Conservation (phyloP, 148 eudicot species). For the Camellia lanceoleosa region DNA sequence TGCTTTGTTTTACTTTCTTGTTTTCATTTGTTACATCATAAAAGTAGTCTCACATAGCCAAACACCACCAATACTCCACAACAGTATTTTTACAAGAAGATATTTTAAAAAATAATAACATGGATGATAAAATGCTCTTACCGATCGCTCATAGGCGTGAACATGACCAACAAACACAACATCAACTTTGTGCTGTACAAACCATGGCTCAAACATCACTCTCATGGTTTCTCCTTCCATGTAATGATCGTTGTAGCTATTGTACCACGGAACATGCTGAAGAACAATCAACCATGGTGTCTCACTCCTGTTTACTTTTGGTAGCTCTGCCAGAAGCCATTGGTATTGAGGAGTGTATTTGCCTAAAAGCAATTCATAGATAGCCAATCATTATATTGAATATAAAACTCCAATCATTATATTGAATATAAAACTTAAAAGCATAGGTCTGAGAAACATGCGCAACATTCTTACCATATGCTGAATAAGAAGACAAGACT, state of each 20-base stretch:
- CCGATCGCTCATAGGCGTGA: slow-evolving; percentile 63
- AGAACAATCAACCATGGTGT: slow-evolving; percentile 91
- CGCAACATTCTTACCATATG: slow-evolving; percentile 51
- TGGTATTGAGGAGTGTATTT: slow-evolving; percentile 77
- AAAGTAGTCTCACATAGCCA: background rate
- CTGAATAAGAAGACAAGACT: slow-evolving; percentile 80
- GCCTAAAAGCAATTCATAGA: slow-evolving; percentile 32
- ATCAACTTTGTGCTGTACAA: slow-evolving; percentile 57
- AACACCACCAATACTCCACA: background rate
- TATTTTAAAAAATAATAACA: background rate
- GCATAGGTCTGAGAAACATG: background rate
- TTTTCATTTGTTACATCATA: too few species aligned
- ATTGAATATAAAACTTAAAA: background rate
- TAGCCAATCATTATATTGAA: background rate
- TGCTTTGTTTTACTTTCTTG: too few species aligned
- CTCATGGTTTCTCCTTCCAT: slow-evolving; percentile 98
- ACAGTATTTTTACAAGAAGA: background rate
- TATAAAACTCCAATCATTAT: background rate
- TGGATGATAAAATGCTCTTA: slow-evolving; percentile 21
- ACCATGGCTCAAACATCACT: slow-evolving; percentile 72
- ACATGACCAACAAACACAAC: slow-evolving; percentile 62
- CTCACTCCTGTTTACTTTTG: slow-evolving; percentile 73
- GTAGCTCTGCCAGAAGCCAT: slow-evolving; percentile 77
- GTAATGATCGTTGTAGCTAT: slow-evolving; percentile 78
- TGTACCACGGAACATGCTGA: slow-evolving; percentile 82